These are phyloP conservation scores for Coccomyxa sp. DNA, from an alignment of 139 green algal species.

Conservation along the genomic window DNA sequence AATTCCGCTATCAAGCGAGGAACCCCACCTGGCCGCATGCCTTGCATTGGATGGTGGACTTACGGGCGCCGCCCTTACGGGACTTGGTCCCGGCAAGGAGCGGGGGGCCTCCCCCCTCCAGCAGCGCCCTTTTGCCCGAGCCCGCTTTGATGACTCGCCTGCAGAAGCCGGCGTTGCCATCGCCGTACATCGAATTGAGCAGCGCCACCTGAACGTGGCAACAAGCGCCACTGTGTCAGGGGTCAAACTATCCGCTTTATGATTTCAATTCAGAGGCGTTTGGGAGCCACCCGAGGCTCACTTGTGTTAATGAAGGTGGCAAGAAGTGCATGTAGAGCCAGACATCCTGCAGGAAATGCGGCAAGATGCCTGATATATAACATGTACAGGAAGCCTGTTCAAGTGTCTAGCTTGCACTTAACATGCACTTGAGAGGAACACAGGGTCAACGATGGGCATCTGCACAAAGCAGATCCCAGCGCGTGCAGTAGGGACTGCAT, in stretches of 20 bases:
- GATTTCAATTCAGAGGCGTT: no score
- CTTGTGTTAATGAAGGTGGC: no score
- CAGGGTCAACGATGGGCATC: no score
- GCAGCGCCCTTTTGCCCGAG: conserved; percentile 4
- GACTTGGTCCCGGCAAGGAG: not conserved
- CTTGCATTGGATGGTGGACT: conserved; percentile 5
- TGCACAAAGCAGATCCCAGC: not conserved
- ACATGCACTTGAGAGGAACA: no score
- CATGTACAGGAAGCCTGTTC: not conserved
- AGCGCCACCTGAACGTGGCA: conserved; percentile 16
- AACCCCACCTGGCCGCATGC: conserved; percentile 8
- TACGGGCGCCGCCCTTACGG: conserved; percentile 8
- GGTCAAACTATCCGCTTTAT: no score
- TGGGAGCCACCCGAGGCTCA: no score
- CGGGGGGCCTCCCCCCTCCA: not conserved
- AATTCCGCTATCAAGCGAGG: not conserved
- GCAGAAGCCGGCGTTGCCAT: conserved; percentile 20
- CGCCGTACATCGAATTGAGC: conserved; percentile 41
- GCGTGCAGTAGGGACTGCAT: not conserved
- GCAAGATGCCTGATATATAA: not conserved
- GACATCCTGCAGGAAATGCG: not conserved
- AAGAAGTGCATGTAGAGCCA: no score
- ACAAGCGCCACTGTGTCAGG: no score
- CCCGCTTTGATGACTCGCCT: conserved; percentile 4
- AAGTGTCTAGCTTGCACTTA: no score